These are phyloP conservation scores for Arachis monticola DNA, from an alignment of 331 rosid species.

Conservation along the genomic window DNA sequence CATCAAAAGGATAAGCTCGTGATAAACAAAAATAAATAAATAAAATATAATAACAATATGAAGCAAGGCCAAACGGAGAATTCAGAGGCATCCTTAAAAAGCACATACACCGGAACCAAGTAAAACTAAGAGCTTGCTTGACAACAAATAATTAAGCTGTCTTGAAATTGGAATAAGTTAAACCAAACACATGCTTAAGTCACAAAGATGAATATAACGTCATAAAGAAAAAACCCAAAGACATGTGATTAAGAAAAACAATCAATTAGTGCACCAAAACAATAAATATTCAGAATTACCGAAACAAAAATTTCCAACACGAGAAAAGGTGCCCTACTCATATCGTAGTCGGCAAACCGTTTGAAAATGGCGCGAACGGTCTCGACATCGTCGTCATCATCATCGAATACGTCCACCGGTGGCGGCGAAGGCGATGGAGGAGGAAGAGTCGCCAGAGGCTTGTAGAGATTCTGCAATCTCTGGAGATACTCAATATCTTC, in stretches of 20 bases:
- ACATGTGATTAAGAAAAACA: not conserved
- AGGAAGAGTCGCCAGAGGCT: conserved; percentile 21
- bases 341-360: conserved; percentile 61
- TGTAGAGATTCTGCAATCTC: conserved; percentile 48
- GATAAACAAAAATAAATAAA: not conserved
- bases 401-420: conserved; percentile 45
- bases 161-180: not conserved
- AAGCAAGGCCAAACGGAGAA: not conserved
- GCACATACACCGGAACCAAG: not conserved
- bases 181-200: not conserved
- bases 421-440: conserved; percentile 10
- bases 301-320: not conserved
- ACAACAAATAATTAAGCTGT: not conserved
- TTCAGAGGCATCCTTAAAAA: not conserved
- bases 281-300: not conserved
- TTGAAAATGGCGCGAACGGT: conserved; percentile 61
- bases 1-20: conserved; percentile 8
- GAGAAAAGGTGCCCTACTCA: conserved; percentile 45
- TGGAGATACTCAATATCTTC: conserved; percentile 55
- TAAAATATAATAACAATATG: not conserved
- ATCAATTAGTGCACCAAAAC: not conserved
- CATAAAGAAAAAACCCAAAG: too few relatives aligned
- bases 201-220: not conserved
- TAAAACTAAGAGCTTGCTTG: not conserved
- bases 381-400: conserved; percentile 73